Evolutionary conservation across 257 asterid genomes (phyloP).

Genomic region (Hygrophila difformis): DNA sequence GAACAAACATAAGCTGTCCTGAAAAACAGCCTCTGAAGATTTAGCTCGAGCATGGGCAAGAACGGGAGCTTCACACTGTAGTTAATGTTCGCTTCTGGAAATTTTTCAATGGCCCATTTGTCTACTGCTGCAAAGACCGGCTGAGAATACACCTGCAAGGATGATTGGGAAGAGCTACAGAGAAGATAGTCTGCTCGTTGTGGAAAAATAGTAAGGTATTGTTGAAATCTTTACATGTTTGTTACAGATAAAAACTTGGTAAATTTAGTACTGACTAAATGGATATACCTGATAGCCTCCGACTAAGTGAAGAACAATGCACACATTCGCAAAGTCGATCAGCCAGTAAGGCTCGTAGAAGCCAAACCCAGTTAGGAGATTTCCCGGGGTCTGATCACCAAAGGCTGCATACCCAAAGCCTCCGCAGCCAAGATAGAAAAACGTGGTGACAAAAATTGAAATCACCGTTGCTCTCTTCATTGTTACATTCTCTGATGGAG

Average conservation of each 20-base stretch:
- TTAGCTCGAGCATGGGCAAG: constrained; percentile 32
- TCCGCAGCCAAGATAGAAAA: constrained; percentile 53
- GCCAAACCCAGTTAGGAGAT: constrained; percentile 67
- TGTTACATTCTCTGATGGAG: constrained; percentile 54
- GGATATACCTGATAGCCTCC: constrained; percentile 56
- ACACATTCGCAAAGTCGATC: constrained; percentile 56
- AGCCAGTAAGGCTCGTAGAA: constrained; percentile 78
- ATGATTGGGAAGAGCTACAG: neutral
- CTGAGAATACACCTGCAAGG: constrained; percentile 35
- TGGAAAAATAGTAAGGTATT: too few relatives aligned
- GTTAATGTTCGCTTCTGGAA: constrained; percentile 28
- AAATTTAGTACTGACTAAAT: neutral
- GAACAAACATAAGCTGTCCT: constrained; percentile 54
- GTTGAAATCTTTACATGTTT: neutral
- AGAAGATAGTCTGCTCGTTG: too few relatives aligned
- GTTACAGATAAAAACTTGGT: neutral
- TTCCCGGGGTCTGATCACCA: constrained; percentile 56
- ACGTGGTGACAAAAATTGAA: constrained; percentile 34
- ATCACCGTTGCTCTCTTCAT: constrained; percentile 53
- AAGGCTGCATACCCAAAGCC: constrained; percentile 75
- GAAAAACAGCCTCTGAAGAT: constrained; percentile 36
- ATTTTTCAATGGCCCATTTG: constrained; percentile 23
- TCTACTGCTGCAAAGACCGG: constrained; percentile 50
- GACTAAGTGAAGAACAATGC: constrained; percentile 48
- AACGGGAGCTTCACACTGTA: constrained; percentile 14